Base-by-base conservation (phyloP, 352 stramenopile genomes). In the Thalassiosira ordinaria region DNA sequence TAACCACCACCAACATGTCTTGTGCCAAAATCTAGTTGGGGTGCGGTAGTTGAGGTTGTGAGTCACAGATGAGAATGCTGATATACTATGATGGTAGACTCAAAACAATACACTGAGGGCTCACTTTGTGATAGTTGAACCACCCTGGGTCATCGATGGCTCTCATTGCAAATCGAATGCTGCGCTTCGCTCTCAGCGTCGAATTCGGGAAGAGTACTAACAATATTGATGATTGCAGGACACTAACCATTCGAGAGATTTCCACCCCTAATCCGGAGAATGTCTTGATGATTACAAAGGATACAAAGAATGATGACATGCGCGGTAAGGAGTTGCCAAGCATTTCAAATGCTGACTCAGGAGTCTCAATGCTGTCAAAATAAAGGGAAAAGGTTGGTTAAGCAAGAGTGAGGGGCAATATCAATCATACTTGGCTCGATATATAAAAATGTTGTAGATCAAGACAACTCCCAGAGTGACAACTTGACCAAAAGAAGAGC, bases 61-160 rank as follows among this genome's bases (percentile, higher is more conserved):
- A n/a, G n/a, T n/a, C n/a, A n/a, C n/a, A n/a, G n/a, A n/a, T n/a
- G n/a, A n/a, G n/a, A n/a, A n/a, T n/a, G n/a, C n/a, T n/a, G n/a
- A n/a, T n/a, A n/a, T n/a, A n/a, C n/a, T n/a, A n/a, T n/a, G n/a
- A n/a, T n/a, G n/a, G n/a, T n/a, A n/a, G n/a, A n/a, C n/a, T n/a
- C n/a, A n/a, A n/a, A n/a, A n/a, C n/a, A n/a, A n/a, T n/a, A n/a
- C n/a, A n/a, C n/a, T n/a, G n/a, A n/a, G n/a, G n/a, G n/a, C n/a
- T n/a, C n/a, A n/a, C n/a, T 71, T 96, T 96, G 77, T 94, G 88
- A 73, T 93, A 95, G 29, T 85, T 89, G 61, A 96, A 96, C 91
- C 91, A 96, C 13, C 91, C 91, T 18, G 92, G 89, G 81, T 96
- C 91, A 68, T 95, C 90, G 67, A 95, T 95, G 24, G 88, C 83